Percentiles rank a stretch among this genome's conserved stretches.
These are phyloP conservation scores for Phytopythium oedochilum DNA, from an alignment of 352 stramenopile species.

Conservation along the genomic window DNA sequence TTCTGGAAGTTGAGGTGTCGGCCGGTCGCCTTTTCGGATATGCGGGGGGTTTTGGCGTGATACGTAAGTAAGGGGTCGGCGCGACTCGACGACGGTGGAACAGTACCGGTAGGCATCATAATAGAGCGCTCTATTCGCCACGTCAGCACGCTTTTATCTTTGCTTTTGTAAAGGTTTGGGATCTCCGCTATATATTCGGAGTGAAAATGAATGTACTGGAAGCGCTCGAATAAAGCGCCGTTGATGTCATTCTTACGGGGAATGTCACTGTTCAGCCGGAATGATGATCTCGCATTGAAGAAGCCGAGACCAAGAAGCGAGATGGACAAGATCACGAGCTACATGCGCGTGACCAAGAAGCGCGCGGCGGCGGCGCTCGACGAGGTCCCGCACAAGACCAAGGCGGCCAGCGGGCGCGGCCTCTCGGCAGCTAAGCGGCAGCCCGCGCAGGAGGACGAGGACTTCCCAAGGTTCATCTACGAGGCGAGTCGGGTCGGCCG, in stretches of 20 bases:
- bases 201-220: no score
- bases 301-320: neutral
- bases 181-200: no score
- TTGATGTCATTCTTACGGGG: no score
- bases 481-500: constrained; percentile 13
- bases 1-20: neutral
- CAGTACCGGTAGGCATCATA: neutral
- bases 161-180: no score
- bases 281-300: no score
- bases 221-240: neutral
- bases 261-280: no score
- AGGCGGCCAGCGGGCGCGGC: neutral
- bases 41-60: no score
- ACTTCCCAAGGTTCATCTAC: constrained; percentile 60
- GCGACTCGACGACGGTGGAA: neutral
- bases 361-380: constrained; percentile 27
- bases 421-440: neutral
- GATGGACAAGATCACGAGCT: constrained; percentile 68
- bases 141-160: no score
- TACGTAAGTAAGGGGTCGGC: no score
- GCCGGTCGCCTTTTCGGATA: neutral
- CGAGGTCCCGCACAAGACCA: constrained; percentile 13
- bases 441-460: constrained; percentile 10
- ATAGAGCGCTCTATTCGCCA: no score
- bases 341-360: constrained; percentile 67